A percentile compares a stretch with the other conserved stretches of the same genome.
phyloP scores from a whole-genome alignment of 495 filamentous ascomycete genomes.

The Acidiella bohemica region DNA sequence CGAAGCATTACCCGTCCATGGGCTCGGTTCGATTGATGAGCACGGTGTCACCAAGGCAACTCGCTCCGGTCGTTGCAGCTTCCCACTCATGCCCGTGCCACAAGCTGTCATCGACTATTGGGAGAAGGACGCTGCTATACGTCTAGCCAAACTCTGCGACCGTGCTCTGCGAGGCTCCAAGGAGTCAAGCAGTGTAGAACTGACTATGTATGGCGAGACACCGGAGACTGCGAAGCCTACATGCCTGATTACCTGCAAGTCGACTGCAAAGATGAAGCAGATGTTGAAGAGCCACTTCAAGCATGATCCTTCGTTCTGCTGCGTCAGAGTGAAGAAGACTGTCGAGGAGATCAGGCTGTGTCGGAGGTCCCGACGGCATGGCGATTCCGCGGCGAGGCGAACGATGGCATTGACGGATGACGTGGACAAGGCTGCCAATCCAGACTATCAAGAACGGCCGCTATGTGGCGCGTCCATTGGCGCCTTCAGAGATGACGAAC shows the following conservation, averaged over 20 bases:
- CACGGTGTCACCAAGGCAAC: background rate
- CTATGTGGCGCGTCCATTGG: conserved; percentile 84
- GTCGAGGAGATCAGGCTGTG: conserved; percentile 24
- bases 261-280: conserved; percentile 28
- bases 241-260: conserved; percentile 35
- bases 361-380: conserved; percentile 24
- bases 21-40: background rate
- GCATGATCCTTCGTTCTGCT: conserved; percentile 28
- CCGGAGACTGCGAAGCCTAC: conserved; percentile 31
- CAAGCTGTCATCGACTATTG: conserved; percentile 25
- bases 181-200: conserved; percentile 32
- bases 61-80: background rate
- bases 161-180: conserved; percentile 27
- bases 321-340: conserved; percentile 31
- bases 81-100: conserved; percentile 8
- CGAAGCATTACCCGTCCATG: background rate
- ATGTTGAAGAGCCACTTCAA: conserved; percentile 27
- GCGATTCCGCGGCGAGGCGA: conserved; percentile 2
- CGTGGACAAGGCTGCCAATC: conserved; percentile 33
- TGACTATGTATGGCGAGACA: conserved; percentile 33
- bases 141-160: conserved; percentile 30
- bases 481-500: conserved; percentile 68
- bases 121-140: conserved; percentile 26
- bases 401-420: conserved; percentile 6
- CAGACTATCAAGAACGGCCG: conserved; percentile 58